These are phyloP conservation scores for Fraxinus platypoda DNA, from an alignment of 305 asterid genomes.

Conservation along the genomic window DNA sequence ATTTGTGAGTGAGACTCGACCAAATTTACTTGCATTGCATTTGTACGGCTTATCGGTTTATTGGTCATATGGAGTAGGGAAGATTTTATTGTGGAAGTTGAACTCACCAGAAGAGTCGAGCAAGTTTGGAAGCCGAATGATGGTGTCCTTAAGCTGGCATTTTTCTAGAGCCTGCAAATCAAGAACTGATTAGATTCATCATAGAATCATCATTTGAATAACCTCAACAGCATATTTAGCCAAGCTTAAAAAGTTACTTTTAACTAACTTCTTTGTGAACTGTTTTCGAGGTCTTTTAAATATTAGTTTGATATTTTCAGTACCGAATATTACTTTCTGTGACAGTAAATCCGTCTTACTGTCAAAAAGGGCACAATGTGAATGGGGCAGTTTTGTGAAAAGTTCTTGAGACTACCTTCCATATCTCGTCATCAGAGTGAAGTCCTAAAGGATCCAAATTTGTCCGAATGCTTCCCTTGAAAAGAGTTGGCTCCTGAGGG, in stretches of 20 bases:
- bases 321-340: background rate
- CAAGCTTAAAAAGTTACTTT: background rate
- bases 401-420: slow-evolving; percentile 47
- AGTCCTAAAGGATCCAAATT: slow-evolving; percentile 77
- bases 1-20: background rate
- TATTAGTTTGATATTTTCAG: background rate
- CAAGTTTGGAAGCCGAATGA: slow-evolving; percentile 58
- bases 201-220: background rate
- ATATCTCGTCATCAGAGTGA: slow-evolving; percentile 64
- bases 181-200: background rate
- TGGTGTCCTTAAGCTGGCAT: slow-evolving; percentile 70
- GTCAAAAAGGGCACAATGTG: background rate
- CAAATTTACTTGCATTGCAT: background rate
- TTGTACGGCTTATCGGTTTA: background rate
- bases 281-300: background rate
- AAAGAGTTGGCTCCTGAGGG: slow-evolving; percentile 86
- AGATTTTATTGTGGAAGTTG: background rate
- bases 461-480: slow-evolving; percentile 63
- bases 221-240: no score
- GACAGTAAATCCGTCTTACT: no score
- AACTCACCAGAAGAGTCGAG: slow-evolving; percentile 66
- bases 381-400: background rate
- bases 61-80: background rate
- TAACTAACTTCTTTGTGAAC: background rate
- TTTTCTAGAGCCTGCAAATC: slow-evolving; percentile 61